A percentile compares a stretch with the other conserved stretches of the same genome.
phyloP scores from a whole-genome alignment of 345 rosid species.

The Salix caprea region DNA sequence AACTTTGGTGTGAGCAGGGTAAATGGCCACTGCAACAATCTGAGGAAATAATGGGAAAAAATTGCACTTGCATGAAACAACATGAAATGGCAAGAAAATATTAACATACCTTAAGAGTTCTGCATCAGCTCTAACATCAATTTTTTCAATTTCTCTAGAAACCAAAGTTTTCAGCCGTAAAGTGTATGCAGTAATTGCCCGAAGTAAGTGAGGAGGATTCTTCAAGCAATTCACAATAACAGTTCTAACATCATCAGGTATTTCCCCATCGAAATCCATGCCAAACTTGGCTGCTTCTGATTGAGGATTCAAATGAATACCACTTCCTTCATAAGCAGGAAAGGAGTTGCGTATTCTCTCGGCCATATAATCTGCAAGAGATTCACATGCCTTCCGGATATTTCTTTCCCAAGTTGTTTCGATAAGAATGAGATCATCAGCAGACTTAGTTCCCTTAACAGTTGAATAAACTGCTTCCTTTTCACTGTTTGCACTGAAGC shows the following conservation, averaged over 20 bases:
- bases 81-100: neutral
- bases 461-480: slow-evolving; percentile 89
- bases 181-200: slow-evolving; percentile 67
- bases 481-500: slow-evolving; percentile 41
- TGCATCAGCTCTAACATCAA: slow-evolving; percentile 91
- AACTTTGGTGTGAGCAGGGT: neutral
- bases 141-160: slow-evolving; percentile 77
- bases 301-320: slow-evolving; percentile 73
- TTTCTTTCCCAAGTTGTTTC: slow-evolving; percentile 74
- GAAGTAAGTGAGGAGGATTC: slow-evolving; percentile 77
- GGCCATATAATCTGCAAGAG: slow-evolving; percentile 62
- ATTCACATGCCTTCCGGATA: slow-evolving; percentile 82
- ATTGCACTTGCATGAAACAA: neutral
- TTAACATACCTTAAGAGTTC: slow-evolving; percentile 58
- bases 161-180: slow-evolving; percentile 56
- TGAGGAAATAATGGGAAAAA: neutral
- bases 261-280: slow-evolving; percentile 76
- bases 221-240: slow-evolving; percentile 58
- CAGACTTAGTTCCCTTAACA: slow-evolving; percentile 69
- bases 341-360: slow-evolving; percentile 65
- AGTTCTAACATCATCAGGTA: slow-evolving; percentile 67
- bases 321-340: slow-evolving; percentile 91
- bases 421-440: slow-evolving; percentile 77
- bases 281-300: slow-evolving; percentile 68
- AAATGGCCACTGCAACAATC: neutral